phyloP scores from a whole-genome alignment of 2,329 filamentous ascomycete genomes.

The Trichoderma koningiopsis region DNA sequence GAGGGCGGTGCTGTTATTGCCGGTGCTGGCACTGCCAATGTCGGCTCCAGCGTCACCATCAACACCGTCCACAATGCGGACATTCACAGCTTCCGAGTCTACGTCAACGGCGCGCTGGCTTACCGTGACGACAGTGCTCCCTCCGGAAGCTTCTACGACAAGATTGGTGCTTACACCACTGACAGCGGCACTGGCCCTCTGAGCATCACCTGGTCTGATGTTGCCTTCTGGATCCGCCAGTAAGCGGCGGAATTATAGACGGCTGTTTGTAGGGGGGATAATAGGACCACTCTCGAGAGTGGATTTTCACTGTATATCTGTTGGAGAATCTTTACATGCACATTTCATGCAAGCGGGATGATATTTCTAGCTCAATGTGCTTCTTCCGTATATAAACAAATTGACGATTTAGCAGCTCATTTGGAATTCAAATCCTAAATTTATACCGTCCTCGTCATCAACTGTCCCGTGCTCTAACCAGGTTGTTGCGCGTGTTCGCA shows the following conservation, averaged over 20 bases:
- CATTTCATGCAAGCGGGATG: neutral
- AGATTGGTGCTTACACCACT: conserved; percentile 34
- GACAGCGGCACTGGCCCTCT: conserved; percentile 30
- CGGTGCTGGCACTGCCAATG: conserved; percentile 26
- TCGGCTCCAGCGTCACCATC: conserved; percentile 30
- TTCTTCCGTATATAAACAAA: neutral
- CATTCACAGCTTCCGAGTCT: conserved; percentile 29
- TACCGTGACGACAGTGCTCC: conserved; percentile 30
- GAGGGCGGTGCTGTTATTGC: conserved; percentile 31
- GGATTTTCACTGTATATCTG: conserved; percentile 9
- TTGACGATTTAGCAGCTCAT: neutral
- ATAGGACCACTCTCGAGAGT: neutral
- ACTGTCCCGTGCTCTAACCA: neutral
- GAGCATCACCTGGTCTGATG: conserved; percentile 30
- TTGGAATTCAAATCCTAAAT: neutral
- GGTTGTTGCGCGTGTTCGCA: neutral
- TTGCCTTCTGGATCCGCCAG: conserved; percentile 29
- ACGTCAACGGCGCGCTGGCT: conserved; percentile 32
- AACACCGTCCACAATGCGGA: conserved; percentile 33
- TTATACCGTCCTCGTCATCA: neutral
- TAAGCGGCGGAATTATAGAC: neutral
- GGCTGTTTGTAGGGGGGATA: neutral
- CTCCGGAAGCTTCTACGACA: conserved; percentile 33
- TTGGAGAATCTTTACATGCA: conserved; percentile 1
- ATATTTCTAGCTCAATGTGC: neutral